These are phyloP conservation scores for Yarrowia phangngaensis DNA, from an alignment of 805 yeast species.

Conservation along the genomic window DNA sequence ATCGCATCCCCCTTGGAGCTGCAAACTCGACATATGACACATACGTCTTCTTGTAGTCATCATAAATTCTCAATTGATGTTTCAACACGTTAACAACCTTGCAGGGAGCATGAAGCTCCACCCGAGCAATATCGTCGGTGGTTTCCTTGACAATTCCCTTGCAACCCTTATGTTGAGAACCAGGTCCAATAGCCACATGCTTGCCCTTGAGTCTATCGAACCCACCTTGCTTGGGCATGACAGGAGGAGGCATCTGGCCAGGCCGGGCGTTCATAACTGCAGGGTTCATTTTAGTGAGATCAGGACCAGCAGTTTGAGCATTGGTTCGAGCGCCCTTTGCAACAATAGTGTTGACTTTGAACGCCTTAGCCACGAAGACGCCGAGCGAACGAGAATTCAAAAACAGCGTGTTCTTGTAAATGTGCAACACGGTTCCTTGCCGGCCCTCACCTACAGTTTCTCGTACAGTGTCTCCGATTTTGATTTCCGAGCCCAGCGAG, in stretches of 20 bases:
- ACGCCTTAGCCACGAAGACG: conserved; percentile 74
- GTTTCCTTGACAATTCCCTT: conserved; percentile 92
- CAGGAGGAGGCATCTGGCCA: conserved; percentile 54
- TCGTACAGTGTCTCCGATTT: conserved; percentile 88
- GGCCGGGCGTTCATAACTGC: conserved; percentile 44
- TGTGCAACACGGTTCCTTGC: conserved; percentile 83
- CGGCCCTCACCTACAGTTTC: conserved; percentile 80
- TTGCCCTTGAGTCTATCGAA: conserved; percentile 79
- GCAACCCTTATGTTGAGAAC: conserved; percentile 91
- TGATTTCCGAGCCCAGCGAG: conserved; percentile 74
- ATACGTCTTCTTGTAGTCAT: conserved; percentile 50
- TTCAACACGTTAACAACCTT: conserved; percentile 84
- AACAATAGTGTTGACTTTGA: conserved; percentile 76
- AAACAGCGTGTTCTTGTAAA: conserved; percentile 75
- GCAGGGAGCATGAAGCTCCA: conserved; percentile 88
- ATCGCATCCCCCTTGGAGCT: conserved; percentile 41
- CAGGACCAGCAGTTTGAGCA: conserved; percentile 29
- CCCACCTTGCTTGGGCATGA: conserved; percentile 58
- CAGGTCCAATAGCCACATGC: conserved; percentile 77
- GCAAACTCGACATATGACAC: conserved; percentile 31
- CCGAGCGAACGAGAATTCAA: conserved; percentile 85
- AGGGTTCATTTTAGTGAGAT: conserved; percentile 82
- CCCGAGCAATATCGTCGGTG: conserved; percentile 84
- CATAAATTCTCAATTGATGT: conserved; percentile 67
- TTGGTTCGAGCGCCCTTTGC: conserved; percentile 66